These are phyloP conservation scores for Penicillium sp. DNA, from an alignment of 2,329 filamentous ascomycete species.

Conservation along the genomic window DNA sequence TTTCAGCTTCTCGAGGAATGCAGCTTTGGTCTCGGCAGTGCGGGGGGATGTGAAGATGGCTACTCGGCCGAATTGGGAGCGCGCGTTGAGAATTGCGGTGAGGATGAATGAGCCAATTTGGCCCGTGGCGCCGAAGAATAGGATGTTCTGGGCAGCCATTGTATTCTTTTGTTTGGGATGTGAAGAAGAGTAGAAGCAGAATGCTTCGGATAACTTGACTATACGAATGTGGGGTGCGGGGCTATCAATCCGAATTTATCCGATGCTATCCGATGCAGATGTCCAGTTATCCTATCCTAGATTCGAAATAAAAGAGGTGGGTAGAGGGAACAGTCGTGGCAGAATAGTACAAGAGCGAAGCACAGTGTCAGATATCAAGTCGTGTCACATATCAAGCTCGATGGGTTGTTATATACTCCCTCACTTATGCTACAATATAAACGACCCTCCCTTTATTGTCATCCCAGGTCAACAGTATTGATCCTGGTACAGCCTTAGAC, in stretches of 20 bases:
- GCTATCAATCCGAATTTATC: not conserved
- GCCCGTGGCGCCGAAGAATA: conserved; percentile 50
- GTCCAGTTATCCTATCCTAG: no score
- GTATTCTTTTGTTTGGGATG: conserved; percentile 1
- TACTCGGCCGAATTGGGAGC: conserved; percentile 47
- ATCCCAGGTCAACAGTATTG: no score
- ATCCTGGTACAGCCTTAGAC: conserved; percentile 1
- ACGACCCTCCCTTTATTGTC: no score
- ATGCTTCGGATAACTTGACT: no score
- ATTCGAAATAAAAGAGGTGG: no score
- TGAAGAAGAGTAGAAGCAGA: not conserved
- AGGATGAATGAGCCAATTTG: conserved; percentile 51
- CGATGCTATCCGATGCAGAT: no score
- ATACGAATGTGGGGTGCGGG: conserved; percentile 9
- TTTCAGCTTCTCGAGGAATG: conserved; percentile 46
- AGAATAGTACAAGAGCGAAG: no score
- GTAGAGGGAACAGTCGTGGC: no score
- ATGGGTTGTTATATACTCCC: no score
- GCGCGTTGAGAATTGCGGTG: conserved; percentile 45
- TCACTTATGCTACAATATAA: no score
- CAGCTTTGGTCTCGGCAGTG: conserved; percentile 49
- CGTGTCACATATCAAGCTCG: no score
- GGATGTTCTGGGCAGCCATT: conserved; percentile 37
- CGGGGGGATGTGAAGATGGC: conserved; percentile 54
- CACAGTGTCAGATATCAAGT: no score